Evolutionary conservation across 2,329 filamentous ascomycete genomes (phyloP), one percentile per base, ranked within the genome.

Genomic region (Nemania abortiva): DNA sequence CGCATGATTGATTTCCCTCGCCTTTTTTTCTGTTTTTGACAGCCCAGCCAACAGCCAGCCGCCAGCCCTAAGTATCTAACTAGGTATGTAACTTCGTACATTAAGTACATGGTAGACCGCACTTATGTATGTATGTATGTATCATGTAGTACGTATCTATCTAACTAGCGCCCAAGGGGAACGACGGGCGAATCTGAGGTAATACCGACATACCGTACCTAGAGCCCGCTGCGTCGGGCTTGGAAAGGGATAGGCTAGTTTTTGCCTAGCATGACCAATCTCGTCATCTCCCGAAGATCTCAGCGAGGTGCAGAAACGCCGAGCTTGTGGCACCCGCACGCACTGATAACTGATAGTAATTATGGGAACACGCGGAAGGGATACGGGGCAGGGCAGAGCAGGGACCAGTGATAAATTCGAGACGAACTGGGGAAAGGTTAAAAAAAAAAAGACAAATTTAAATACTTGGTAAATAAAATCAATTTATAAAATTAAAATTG

Each of bases 231-330:
- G 53, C 20, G 37, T 47, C 45, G 57, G 49, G 42, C 57, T 56
- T 60, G 56, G 59, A 22, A 62, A 57, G 49, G 56, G 64, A 59
- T 45, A 29, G 49, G 18, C 37, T 68, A 58, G 27, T 49, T 63
- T 49, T 39, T 62, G n/a, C 37, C 50, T 34, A 53, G 31, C 24
- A 64, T 53, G 68, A 72, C 73, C 75, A 76, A 76, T 76, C 74
- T 77, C 72, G 74, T 77, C 74, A 76, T 77, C 75, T 75, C 74
- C 75, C 74, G 74, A 76, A 72, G 74, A 77, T 76, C 74, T 66
- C 64, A 60, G 70, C 73, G 50, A 65, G 70, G 68, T 74, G 65
- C 72, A 76, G 73, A 77, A 76, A 76, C 75, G 74, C 74, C 76
- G 74, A 74, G 71, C 71, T 75, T 76, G 75, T 75, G 74, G 75